A percentile compares a stretch with the other conserved stretches of the same genome.
Evolutionary conservation across 495 filamentous ascomycete genomes (phyloP).

Genomic region (Hypoxylon rickii): DNA sequence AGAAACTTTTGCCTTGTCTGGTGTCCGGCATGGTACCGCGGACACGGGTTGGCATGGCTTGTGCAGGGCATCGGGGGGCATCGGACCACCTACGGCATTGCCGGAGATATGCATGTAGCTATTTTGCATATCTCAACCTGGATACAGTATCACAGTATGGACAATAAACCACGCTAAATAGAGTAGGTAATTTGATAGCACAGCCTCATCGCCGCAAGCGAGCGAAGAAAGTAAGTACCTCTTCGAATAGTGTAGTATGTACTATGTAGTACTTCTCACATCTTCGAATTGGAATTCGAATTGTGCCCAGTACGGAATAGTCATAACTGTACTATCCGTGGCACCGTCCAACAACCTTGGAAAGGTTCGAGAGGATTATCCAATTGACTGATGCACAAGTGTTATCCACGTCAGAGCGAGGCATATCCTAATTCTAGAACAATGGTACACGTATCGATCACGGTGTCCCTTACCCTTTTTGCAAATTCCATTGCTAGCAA

Average conservation of each 20-base stretch:
- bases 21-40: no score
- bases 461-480: constrained; percentile 24
- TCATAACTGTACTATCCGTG: no score
- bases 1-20: no score
- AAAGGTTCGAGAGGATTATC: constrained; percentile 16
- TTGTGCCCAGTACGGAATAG: no score
- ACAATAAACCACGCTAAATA: neutral
- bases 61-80: no score
- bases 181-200: constrained; percentile 21
- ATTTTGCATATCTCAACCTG: constrained; percentile 1
- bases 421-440: constrained; percentile 35
- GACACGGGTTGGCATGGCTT: constrained; percentile 5
- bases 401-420: constrained; percentile 18
- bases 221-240: neutral
- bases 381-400: constrained; percentile 13
- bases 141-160: constrained; percentile 16
- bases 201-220: constrained; percentile 29
- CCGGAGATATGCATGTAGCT: constrained; percentile 10
- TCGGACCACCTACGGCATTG: constrained; percentile 2
- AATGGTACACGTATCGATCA: constrained; percentile 26
- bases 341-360: no score
- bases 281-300: no score
- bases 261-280: no score
- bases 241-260: neutral
- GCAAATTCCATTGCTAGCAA: constrained; percentile 8